Conservation (phyloP, 78 protist species). For the Protostelium mycophagum region DNA sequence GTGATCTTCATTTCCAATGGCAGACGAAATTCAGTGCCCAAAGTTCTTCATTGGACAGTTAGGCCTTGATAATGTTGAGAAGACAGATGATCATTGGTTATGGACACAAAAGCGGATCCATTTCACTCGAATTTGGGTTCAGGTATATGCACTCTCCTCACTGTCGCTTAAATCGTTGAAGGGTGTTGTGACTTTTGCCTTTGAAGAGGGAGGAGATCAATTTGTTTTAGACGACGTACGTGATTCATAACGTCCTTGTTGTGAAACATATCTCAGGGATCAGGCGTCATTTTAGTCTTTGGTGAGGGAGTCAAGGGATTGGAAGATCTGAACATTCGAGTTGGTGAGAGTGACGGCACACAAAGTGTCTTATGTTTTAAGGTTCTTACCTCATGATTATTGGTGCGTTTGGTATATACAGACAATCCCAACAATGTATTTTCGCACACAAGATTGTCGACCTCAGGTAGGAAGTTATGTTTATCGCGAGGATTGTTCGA, state of each 20-base stretch:
- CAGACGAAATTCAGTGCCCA: neutral
- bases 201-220: neutral
- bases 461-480: neutral
- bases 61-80: neutral
- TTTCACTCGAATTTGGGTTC: neutral
- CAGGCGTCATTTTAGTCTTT: neutral
- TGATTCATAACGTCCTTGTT: neutral
- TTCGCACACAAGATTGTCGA: conserved; percentile 1
- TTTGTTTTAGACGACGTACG: neutral
- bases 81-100: neutral
- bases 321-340: neutral
- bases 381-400: neutral
- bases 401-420: neutral
- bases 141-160: neutral
- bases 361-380: neutral
- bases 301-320: neutral
- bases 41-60: neutral
- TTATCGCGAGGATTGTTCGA: too few species aligned
- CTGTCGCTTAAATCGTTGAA: neutral
- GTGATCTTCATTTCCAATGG: too few species aligned
- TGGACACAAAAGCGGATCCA: neutral
- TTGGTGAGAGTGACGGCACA: neutral
- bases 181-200: neutral
- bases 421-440: neutral
- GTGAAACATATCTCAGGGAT: neutral